Evolutionary conservation across 768 basidiomycete species (phyloP).

Genomic region (Tephrocybe sp.): DNA sequence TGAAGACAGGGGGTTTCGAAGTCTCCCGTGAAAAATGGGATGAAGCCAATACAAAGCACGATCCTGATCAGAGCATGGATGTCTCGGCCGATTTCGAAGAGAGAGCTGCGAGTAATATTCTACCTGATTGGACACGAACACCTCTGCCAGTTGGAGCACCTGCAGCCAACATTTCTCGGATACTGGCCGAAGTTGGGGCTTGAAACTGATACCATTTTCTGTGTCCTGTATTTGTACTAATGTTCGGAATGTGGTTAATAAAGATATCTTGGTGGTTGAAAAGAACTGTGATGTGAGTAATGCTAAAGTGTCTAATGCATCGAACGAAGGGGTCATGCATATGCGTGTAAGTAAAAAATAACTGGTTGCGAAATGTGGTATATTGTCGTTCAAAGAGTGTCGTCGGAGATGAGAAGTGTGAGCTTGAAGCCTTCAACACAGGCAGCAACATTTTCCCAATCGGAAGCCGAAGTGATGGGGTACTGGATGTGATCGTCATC

Average conservation of each 20-base stretch:
- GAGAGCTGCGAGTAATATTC: slow-evolving; percentile 37
- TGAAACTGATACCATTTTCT: slow-evolving; percentile 14
- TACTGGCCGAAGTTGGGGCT: slow-evolving; percentile 19
- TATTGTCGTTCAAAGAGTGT: slow-evolving; percentile 12
- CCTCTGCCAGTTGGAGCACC: slow-evolving; percentile 66
- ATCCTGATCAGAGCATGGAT: slow-evolving; percentile 40
- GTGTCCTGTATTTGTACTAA: slow-evolving; percentile 1
- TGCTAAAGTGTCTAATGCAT: background rate
- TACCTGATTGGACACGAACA: slow-evolving; percentile 82
- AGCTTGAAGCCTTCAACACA: slow-evolving; percentile 50
- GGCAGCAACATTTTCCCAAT: slow-evolving; percentile 54
- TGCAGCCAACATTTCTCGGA: slow-evolving; percentile 35
- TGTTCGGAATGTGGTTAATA: background rate
- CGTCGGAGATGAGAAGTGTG: slow-evolving; percentile 53
- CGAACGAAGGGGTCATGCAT: background rate
- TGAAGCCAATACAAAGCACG: slow-evolving; percentile 52
- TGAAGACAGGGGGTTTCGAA: slow-evolving; percentile 86
- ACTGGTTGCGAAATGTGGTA: background rate
- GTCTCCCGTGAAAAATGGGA: slow-evolving; percentile 86
- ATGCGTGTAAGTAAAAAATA: background rate
- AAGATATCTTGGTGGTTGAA: background rate
- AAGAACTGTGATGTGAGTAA: background rate
- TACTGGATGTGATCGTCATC: slow-evolving; percentile 32
- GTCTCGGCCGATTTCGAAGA: slow-evolving; percentile 31
- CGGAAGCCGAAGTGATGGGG: slow-evolving; percentile 51